These are phyloP conservation scores for Gamsiella multidivaricata DNA, from an alignment of 192 early-diverging fungal genomes.

Conservation along the genomic window DNA sequence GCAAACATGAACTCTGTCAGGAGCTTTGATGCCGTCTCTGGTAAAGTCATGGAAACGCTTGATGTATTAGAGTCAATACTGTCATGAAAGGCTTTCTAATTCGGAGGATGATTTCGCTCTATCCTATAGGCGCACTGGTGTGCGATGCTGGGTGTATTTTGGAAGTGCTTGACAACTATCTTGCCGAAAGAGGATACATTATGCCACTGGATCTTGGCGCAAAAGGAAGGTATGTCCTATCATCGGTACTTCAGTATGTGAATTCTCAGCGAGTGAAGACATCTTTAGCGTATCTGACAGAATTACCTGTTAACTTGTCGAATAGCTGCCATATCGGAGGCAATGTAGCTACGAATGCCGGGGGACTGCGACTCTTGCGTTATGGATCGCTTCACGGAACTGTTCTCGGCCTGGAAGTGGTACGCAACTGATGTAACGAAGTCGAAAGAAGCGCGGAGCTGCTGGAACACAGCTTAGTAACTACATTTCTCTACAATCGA, in stretches of 20 bases:
- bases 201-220: slow-evolving; percentile 96
- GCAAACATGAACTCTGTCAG: slow-evolving; percentile 84
- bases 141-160: slow-evolving; percentile 95
- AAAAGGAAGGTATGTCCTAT: slow-evolving; percentile 68
- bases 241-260: neutral
- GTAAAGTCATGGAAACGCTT: slow-evolving; percentile 7
- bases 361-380: slow-evolving; percentile 92
- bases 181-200: slow-evolving; percentile 85
- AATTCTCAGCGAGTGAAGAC: neutral
- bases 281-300: neutral
- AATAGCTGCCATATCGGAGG: slow-evolving; percentile 97
- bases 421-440: slow-evolving; percentile 20
- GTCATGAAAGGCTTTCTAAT: neutral
- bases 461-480: neutral
- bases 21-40: slow-evolving; percentile 76
- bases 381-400: slow-evolving; percentile 98
- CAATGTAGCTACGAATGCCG: slow-evolving; percentile 99
- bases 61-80: neutral
- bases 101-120: neutral
- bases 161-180: slow-evolving; percentile 88
- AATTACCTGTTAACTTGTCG: neutral
- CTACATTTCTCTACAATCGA: neutral
- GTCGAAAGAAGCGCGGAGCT: neutral
- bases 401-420: slow-evolving; percentile 95
- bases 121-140: slow-evolving; percentile 76